These are phyloP conservation scores for Triangularia verruculosa DNA, from an alignment of 2,329 filamentous ascomycete species.

Conservation along the genomic window DNA sequence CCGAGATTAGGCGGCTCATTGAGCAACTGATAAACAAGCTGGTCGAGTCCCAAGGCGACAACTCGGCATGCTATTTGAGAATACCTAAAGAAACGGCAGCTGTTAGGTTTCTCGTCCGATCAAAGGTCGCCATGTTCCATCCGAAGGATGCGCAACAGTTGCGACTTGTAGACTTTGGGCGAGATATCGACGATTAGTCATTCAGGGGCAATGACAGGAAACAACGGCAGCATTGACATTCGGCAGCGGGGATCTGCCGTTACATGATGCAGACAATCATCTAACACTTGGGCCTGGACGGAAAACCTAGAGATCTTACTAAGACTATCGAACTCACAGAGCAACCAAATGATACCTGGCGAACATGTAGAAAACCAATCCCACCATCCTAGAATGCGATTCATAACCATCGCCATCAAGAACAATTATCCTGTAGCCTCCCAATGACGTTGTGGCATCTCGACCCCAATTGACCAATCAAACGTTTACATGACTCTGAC, in stretches of 20 bases:
- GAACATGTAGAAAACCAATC: not conserved
- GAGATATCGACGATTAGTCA: constrained; percentile 54
- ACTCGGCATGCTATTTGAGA: constrained; percentile 55
- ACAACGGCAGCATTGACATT: not conserved
- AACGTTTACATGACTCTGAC: constrained; percentile 2
- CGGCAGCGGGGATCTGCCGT: not conserved
- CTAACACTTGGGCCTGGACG: no score
- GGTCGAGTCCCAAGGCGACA: constrained; percentile 52
- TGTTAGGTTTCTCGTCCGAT: constrained; percentile 61
- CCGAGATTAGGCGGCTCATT: constrained; percentile 58
- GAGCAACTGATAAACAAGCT: constrained; percentile 60
- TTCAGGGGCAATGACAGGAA: not conserved
- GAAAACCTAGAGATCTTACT: no score
- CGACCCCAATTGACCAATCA: constrained; percentile 19
- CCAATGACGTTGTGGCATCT: not conserved
- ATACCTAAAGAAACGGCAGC: constrained; percentile 60
- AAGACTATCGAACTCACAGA: no score
- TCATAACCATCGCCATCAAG: not conserved
- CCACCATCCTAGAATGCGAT: not conserved
- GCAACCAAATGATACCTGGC: no score
- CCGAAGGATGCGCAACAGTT: constrained; percentile 59
- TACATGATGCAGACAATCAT: constrained; percentile 18
- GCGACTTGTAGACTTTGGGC: constrained; percentile 61
- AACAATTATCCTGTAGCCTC: not conserved
- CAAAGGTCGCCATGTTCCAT: constrained; percentile 65